A percentile compares a stretch with the other conserved stretches of the same genome.
Evolutionary conservation across 164 flowering plant species (phyloP).

Genomic region (Platanus orientalis): DNA sequence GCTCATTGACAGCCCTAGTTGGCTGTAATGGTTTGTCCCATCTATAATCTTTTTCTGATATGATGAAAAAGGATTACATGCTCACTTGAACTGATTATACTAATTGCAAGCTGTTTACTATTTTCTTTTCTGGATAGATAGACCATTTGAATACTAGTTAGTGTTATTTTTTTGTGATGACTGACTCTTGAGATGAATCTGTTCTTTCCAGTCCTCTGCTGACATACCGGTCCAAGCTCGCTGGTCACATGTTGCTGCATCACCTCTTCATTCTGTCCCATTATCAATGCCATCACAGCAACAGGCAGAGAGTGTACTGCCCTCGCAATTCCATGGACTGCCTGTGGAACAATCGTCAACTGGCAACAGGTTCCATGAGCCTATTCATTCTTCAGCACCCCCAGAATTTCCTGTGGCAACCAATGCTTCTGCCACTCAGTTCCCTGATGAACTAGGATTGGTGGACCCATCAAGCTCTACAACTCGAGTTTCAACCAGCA

Average conservation of each 20-base stretch:
- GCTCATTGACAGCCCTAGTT: too few relatives aligned
- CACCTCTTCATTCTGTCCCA: slow-evolving; percentile 56
- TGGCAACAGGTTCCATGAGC: slow-evolving; percentile 42
- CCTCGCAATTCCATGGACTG: slow-evolving; percentile 44
- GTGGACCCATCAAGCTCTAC: slow-evolving; percentile 37
- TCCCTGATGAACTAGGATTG: slow-evolving; percentile 65
- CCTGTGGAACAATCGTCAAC: slow-evolving; percentile 33
- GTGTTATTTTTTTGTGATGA: neutral
- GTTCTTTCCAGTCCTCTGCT: slow-evolving; percentile 43
- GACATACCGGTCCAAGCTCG: slow-evolving; percentile 66
- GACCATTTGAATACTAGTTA: too few relatives aligned
- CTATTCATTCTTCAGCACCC: slow-evolving; percentile 37
- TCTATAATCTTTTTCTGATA: too few relatives aligned
- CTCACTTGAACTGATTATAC: too few relatives aligned
- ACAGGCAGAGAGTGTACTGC: slow-evolving; percentile 42
- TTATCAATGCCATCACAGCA: slow-evolving; percentile 54
- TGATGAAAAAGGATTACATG: too few relatives aligned
- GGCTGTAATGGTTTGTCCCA: too few relatives aligned
- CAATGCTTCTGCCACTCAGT: slow-evolving; percentile 35
- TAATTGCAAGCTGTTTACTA: too few relatives aligned
- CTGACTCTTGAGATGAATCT: slow-evolving; percentile 8
- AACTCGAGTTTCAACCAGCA: slow-evolving; percentile 17
- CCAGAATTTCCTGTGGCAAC: slow-evolving; percentile 34
- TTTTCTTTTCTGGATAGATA: too few relatives aligned
- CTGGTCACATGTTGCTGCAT: slow-evolving; percentile 67